These are phyloP conservation scores for Cucurbita moschata DNA, from an alignment of 306 rosid genomes.

Conservation along the genomic window DNA sequence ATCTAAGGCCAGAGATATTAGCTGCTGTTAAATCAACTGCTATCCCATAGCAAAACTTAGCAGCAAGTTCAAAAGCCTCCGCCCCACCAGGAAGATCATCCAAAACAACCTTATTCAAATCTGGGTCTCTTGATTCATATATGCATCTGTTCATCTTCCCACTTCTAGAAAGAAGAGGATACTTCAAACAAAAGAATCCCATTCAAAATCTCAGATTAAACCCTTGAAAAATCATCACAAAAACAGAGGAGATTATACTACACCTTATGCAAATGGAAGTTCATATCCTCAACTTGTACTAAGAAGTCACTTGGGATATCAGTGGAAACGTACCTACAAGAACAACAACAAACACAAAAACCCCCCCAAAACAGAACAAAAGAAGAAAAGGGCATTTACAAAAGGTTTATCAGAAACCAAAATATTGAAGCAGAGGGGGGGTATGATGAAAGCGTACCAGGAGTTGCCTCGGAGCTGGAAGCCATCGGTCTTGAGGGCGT, in stretches of 20 bases:
- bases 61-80: slow-evolving; percentile 80
- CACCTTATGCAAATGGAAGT: slow-evolving; percentile 85
- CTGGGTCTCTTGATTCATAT: slow-evolving; percentile 52
- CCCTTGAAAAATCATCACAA: not conserved
- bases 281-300: slow-evolving; percentile 58
- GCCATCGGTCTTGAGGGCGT: slow-evolving; percentile 67
- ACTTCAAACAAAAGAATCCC: slow-evolving; percentile 27
- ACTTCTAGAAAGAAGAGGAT: slow-evolving; percentile 80
- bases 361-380: not conserved
- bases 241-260: not conserved
- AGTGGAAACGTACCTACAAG: slow-evolving; percentile 67
- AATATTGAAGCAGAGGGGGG: not conserved
- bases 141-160: slow-evolving; percentile 79
- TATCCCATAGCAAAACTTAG: slow-evolving; percentile 84
- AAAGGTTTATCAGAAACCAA: not conserved
- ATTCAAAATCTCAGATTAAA: not conserved
- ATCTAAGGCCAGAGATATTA: slow-evolving; percentile 85
- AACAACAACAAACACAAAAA: not conserved
- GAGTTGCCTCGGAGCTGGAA: slow-evolving; percentile 72
- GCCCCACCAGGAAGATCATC: slow-evolving; percentile 87
- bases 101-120: slow-evolving; percentile 48
- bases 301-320: slow-evolving; percentile 83
- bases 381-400: not conserved
- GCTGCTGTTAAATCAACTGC: slow-evolving; percentile 91
- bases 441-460: slow-evolving; percentile 36